Base-by-base conservation (phyloP, 805 yeast genomes). In the Diddensiella transvaalensis region DNA sequence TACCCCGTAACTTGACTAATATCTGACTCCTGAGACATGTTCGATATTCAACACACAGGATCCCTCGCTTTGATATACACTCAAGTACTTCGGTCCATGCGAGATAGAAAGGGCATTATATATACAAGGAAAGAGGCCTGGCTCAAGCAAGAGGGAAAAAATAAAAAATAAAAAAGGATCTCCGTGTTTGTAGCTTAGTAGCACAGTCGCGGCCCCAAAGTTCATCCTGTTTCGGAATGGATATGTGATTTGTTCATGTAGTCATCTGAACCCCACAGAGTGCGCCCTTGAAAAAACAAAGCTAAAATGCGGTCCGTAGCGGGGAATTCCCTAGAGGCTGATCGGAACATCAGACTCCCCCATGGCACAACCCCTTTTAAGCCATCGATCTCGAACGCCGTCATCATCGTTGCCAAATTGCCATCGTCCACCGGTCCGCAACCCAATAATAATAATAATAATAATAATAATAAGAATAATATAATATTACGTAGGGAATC, bases 1-100 rank as follows among this genome's bases (percentile, higher is more conserved):
- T 35, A 35, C 38, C 38, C 15, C 6, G 38, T 17, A 35, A 35
- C 21, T 15, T 35, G 38, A 17, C 38, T 35, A 10, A 35, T 35
- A 8, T 35, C 38, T 6, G 38, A 35, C 8, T 35, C 38, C 8
- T 35, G 21, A 35, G 38, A 35, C 38, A 35, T 35, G 15, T 6
- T 35, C 13, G 32, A 10, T 29, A 29, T 29, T 29, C 32, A 10
- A 13, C 13, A 29, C 32, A 29, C 10, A 13, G 13, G 32, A 13
- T 29, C 32, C 32, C 32, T 10, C 32, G 32, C 13, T 13, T 29
- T 10, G 32, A 29, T 29, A 29, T 29, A 29, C 32, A 10, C 32
- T 10, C 13, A 10, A 10, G 32, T 13, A 29, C 13, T 29, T 29
- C 10, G 32, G 32, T 10, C 32, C 13, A 35, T 13, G 15, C 38